A percentile compares a stretch with the other conserved stretches of the same genome.
Conservation (phyloP, 805 yeast genomes). For the Komagataella phaffii region DNA sequence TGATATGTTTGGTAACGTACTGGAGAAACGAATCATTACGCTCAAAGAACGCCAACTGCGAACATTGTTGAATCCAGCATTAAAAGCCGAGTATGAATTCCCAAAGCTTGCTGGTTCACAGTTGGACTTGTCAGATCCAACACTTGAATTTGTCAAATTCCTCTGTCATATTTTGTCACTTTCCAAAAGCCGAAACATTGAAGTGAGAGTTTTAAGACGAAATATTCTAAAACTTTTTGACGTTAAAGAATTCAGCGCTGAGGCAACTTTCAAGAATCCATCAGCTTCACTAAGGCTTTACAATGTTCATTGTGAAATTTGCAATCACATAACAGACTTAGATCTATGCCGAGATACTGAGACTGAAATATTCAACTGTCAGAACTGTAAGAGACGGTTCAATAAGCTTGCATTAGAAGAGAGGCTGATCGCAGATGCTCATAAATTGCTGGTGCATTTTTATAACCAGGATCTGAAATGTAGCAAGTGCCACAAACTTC, state of each 20-base stretch:
- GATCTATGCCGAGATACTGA: slow-evolving; percentile 70
- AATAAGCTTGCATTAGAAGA: slow-evolving; percentile 71
- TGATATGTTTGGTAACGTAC: slow-evolving; percentile 26
- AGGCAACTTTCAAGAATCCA: slow-evolving; percentile 63
- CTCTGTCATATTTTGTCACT: slow-evolving; percentile 61
- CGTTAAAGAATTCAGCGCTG: slow-evolving; percentile 71
- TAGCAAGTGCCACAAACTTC: slow-evolving; percentile 55
- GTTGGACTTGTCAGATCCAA: slow-evolving; percentile 46
- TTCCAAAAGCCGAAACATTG: slow-evolving; percentile 51
- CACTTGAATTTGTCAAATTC: slow-evolving; percentile 67
- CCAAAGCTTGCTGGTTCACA: slow-evolving; percentile 72
- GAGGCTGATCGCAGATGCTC: slow-evolving; percentile 51
- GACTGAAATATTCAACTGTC: slow-evolving; percentile 42
- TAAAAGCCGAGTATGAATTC: slow-evolving; percentile 51
- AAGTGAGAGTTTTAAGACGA: slow-evolving; percentile 61
- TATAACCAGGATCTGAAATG: slow-evolving; percentile 77
- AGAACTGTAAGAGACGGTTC: slow-evolving; percentile 49
- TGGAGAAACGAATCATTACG: slow-evolving; percentile 52
- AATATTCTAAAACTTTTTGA: slow-evolving; percentile 65
- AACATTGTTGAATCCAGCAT: slow-evolving; percentile 49
- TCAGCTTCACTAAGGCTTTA: slow-evolving; percentile 54
- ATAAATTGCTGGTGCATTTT: slow-evolving; percentile 41
- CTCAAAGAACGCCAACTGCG: slow-evolving; percentile 44
- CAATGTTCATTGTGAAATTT: slow-evolving; percentile 65
- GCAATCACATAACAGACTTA: slow-evolving; percentile 61